phyloP scores from a whole-genome alignment of 2,329 filamentous ascomycete species.

The Elsinoe australis region DNA sequence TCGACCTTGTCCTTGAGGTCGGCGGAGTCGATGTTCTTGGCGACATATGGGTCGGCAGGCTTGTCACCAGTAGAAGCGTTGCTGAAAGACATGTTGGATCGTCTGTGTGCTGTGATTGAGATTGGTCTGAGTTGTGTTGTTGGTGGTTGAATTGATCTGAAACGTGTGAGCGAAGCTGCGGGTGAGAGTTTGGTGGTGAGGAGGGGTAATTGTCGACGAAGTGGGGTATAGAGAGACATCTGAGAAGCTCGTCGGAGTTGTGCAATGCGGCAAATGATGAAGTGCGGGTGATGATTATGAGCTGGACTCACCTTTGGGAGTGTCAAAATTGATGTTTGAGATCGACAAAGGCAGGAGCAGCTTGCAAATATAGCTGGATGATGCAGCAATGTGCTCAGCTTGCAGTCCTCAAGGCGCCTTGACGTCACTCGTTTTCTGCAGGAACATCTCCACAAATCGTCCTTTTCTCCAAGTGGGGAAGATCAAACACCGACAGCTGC shows the following conservation, averaged over 20 bases:
- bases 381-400: conserved; percentile 13
- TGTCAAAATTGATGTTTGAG: conserved; percentile 12
- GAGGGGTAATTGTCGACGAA: conserved; percentile 20
- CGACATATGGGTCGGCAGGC: conserved; percentile 70
- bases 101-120: conserved; percentile 14
- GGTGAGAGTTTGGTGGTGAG: conserved; percentile 15
- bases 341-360: conserved; percentile 15
- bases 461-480: not conserved
- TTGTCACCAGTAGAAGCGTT: conserved; percentile 56
- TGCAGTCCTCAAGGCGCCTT: conserved; percentile 7
- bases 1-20: conserved; percentile 67
- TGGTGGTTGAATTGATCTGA: not conserved
- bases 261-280: not conserved
- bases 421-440: conserved; percentile 14
- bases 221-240: conserved; percentile 20
- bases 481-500: not conserved
- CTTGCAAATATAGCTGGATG: conserved; percentile 18
- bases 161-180: conserved; percentile 12
- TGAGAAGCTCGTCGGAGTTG: not conserved
- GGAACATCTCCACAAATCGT: conserved; percentile 5
- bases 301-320: conserved; percentile 5
- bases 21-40: conserved; percentile 57
- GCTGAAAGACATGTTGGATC: conserved; percentile 40
- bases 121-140: not conserved
- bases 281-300: conserved; percentile 1